phyloP scores from a whole-genome alignment of 2,329 filamentous ascomycete species.

The Apiospora phragmitis region DNA sequence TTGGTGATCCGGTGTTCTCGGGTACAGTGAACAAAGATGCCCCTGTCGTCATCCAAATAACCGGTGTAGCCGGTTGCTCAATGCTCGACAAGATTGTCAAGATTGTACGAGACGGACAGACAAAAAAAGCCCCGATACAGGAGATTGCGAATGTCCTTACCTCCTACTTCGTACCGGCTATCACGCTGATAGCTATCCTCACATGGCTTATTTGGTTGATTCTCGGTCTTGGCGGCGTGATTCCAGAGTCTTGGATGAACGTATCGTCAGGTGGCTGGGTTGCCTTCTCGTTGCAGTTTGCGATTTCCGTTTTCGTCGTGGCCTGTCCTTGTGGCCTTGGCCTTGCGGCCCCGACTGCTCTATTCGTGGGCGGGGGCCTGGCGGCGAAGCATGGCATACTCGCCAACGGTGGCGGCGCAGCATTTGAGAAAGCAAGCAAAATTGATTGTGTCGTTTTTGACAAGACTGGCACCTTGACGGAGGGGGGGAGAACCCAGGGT shows the following conservation, averaged over 20 bases:
- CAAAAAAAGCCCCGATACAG: slow-evolving; percentile 73
- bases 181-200: slow-evolving; percentile 66
- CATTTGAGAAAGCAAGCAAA: slow-evolving; percentile 80
- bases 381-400: slow-evolving; percentile 80
- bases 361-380: slow-evolving; percentile 80
- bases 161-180: slow-evolving; percentile 73
- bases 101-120: slow-evolving; percentile 76
- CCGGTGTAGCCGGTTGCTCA: slow-evolving; percentile 64
- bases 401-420: slow-evolving; percentile 81
- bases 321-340: slow-evolving; percentile 84
- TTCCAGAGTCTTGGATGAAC: slow-evolving; percentile 59
- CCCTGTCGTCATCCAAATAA: slow-evolving; percentile 63
- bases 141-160: slow-evolving; percentile 72
- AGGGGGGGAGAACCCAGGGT: slow-evolving; percentile 71
- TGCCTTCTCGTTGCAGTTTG: slow-evolving; percentile 76
- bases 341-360: slow-evolving; percentile 81
- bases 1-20: slow-evolving; percentile 67
- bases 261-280: slow-evolving; percentile 63
- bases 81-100: slow-evolving; percentile 81
- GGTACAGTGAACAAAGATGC: slow-evolving; percentile 73
- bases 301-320: slow-evolving; percentile 84
- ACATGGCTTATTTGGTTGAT: slow-evolving; percentile 74
- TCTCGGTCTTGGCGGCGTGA: slow-evolving; percentile 57
- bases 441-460: slow-evolving; percentile 82
- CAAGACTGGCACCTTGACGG: slow-evolving; percentile 82